A percentile compares a stretch with the other conserved stretches of the same genome.
phyloP scores from a whole-genome alignment of 1,284 basidiomycete genomes.

The Ganoderma multipileum region DNA sequence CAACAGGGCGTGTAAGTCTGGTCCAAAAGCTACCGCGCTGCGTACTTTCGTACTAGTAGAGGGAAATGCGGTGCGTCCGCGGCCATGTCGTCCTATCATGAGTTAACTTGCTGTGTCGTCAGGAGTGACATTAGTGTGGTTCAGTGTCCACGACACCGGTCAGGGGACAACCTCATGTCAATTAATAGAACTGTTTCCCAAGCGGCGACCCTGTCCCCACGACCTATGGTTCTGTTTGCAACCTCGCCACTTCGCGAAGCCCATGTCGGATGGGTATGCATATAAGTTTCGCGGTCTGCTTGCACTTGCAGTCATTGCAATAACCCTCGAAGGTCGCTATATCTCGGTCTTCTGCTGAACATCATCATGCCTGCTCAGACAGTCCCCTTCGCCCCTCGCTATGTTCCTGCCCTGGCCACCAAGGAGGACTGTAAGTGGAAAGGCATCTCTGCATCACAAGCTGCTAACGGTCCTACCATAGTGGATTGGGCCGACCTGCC shows the following conservation, averaged over 20 bases:
- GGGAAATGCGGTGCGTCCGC: not conserved
- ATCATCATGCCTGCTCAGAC: constrained; percentile 20
- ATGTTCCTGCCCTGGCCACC: constrained; percentile 43
- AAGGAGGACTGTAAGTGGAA: constrained; percentile 41
- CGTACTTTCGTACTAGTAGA: not conserved
- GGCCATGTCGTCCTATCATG: not conserved
- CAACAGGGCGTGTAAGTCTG: not conserved
- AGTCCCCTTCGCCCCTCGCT: constrained; percentile 39
- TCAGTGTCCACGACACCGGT: not conserved
- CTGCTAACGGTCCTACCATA: not conserved
- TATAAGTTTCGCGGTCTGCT: not conserved
- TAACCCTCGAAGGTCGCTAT: not conserved
- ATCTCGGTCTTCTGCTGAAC: not conserved
- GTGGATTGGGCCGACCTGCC: constrained; percentile 74
- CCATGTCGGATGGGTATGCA: not conserved
- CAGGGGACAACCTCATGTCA: not conserved
- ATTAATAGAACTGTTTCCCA: not conserved
- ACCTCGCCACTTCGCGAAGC: not conserved
- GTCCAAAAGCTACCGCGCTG: not conserved
- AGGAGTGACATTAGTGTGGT: not conserved
- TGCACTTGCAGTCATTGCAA: not conserved
- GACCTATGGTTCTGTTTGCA: not conserved
- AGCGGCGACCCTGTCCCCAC: not conserved
- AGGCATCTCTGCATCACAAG: not conserved
- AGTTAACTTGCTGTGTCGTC: not conserved